These are phyloP conservation scores for Zygoascus bituminiphila DNA, from an alignment of 805 yeast species.

Conservation along the genomic window DNA sequence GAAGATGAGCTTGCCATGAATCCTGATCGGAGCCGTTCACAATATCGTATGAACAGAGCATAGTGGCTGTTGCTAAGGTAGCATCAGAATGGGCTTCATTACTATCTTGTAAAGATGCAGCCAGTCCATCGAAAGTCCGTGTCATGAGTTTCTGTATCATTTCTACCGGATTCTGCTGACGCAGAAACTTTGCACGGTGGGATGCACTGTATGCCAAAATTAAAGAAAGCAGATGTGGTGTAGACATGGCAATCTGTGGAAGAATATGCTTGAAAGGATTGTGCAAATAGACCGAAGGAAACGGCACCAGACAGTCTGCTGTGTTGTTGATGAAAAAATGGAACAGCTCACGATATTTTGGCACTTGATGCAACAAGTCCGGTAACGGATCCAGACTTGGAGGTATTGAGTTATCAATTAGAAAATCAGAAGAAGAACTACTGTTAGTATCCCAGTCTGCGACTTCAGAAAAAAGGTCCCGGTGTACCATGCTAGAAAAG, in stretches of 20 bases:
- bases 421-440: background rate
- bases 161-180: conserved; percentile 22
- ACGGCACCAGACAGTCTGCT: conserved; percentile 55
- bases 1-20: conserved; percentile 54
- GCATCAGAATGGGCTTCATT: conserved; percentile 53
- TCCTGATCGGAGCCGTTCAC: conserved; percentile 30
- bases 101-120: conserved; percentile 42
- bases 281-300: conserved; percentile 47
- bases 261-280: conserved; percentile 60
- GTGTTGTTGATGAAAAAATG: conserved; percentile 57
- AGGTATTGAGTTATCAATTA: conserved; percentile 19
- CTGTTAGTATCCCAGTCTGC: background rate
- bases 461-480: background rate
- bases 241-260: conserved; percentile 60
- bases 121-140: conserved; percentile 49
- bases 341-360: conserved; percentile 52
- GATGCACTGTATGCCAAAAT: conserved; percentile 44
- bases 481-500: background rate
- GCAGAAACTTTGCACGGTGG: conserved; percentile 25
- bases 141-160: conserved; percentile 46
- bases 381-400: conserved; percentile 45
- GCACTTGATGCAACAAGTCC: conserved; percentile 49
- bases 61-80: conserved; percentile 53
- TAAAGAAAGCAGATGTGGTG: conserved; percentile 47
- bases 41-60: conserved; percentile 51